Evolutionary conservation across 129 eudicot species (phyloP), one percentile per base, ranked within the genome.

Genomic region (Chrysanthemum lavandulifolium): DNA sequence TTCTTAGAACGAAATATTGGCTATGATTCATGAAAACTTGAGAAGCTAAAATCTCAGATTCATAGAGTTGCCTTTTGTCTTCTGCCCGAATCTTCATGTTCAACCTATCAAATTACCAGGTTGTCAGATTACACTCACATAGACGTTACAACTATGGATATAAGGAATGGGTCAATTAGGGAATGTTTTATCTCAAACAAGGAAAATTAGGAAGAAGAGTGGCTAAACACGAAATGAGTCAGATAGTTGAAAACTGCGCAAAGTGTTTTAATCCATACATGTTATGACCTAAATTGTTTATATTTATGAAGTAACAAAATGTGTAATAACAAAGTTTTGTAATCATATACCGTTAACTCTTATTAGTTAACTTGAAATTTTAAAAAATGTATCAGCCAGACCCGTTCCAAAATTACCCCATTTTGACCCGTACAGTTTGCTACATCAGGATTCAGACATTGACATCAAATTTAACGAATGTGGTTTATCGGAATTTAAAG

Each of bases 41-140:
- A 59, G 14, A 12, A 18, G 51, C 65, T 69, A n/a, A 48, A 21
- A 43, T n/a, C 25, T 65, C 73, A 57, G 16, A 75, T 65, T 82
- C 70, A 84, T 18, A 74, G 52, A 33, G 61, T 80, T 66, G 87
- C 81, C 57, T 78, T 84, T 62, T 78, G 95, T 73, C 88, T 79
- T 69, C 67, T 86, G 19, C 69, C 85, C 10, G 82, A 36, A 36
- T 68, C 92, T 76, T 91, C 97, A 61, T 84, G 92, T 71, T 91
- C 97, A 77, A 91, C 97, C 97, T 91, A 74, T 51, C 67, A 59
- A 25, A n/a, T 1, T 25, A 69, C 18, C 54, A 61, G 7, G 56
- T 31, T 51, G 27, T 36, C 73, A 73, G 29, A 19, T 62, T n/a
- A 55, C 61, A 36, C 12, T 12, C 65, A 33, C 15, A 69, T 53